Percentiles rank a stretch among this genome's conserved stretches.
Evolutionary conservation across 202 grass and related monocot genomes (phyloP).

Genomic region (Panicum virgatum): DNA sequence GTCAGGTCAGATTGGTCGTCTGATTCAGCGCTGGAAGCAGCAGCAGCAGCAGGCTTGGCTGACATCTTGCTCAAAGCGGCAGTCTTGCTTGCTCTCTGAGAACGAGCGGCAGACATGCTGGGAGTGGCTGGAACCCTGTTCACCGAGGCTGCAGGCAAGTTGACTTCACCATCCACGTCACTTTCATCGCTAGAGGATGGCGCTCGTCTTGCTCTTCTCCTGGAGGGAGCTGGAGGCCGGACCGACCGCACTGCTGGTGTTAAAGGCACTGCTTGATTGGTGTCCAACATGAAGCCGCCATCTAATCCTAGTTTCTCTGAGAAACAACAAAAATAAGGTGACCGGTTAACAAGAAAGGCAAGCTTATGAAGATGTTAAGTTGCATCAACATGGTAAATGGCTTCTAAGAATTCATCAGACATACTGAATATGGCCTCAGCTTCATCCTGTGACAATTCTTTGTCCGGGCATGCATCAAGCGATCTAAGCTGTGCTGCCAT

Average conservation of each 20-base stretch:
- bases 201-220: conserved; percentile 59
- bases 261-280: conserved; percentile 48
- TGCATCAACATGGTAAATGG: background rate
- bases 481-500: conserved; percentile 71
- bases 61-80: conserved; percentile 71
- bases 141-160: conserved; percentile 28
- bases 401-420: background rate
- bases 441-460: conserved; percentile 66
- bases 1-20: conserved; percentile 44
- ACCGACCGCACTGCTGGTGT: conserved; percentile 64
- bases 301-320: conserved; percentile 78
- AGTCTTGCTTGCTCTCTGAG: conserved; percentile 83
- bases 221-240: conserved; percentile 42
- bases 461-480: conserved; percentile 56
- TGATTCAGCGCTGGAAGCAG: conserved; percentile 41
- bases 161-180: conserved; percentile 4
- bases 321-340: conserved; percentile 14
- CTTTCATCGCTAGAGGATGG: conserved; percentile 50
- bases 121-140: conserved; percentile 52
- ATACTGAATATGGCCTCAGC: conserved; percentile 57
- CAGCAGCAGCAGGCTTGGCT: conserved; percentile 28
- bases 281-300: conserved; percentile 52
- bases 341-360: background rate
- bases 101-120: conserved; percentile 34
- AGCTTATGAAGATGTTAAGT: background rate